These are phyloP conservation scores for Kurtzmaniella natalensis DNA, from an alignment of 1,139 yeast genomes.

Conservation along the genomic window DNA sequence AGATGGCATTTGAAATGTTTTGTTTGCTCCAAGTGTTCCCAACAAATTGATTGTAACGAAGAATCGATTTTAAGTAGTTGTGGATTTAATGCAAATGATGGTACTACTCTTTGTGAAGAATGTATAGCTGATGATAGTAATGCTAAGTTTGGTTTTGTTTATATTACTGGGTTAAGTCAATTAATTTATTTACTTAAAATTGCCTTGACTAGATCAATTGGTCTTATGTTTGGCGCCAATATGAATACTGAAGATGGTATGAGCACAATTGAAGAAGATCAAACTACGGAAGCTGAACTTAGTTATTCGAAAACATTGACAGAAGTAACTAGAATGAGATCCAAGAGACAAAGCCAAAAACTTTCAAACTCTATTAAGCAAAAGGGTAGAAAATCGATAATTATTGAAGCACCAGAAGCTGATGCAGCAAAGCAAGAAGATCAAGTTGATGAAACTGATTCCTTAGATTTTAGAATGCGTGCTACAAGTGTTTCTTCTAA, in stretches of 20 bases:
- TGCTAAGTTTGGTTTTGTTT: constrained; percentile 52
- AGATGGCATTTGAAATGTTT: constrained; percentile 86
- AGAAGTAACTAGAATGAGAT: constrained; percentile 74
- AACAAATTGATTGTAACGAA: not conserved
- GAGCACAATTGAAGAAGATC: constrained; percentile 16
- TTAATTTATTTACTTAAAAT: constrained; percentile 73
- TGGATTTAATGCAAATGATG: constrained; percentile 20
- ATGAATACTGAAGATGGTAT: constrained; percentile 9
- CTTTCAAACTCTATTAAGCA: constrained; percentile 53
- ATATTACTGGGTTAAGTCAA: constrained; percentile 69
- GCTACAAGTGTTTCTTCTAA: constrained; percentile 13
- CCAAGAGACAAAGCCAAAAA: constrained; percentile 67
- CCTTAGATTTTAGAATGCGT: constrained; percentile 8
- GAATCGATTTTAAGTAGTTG: constrained; percentile 35
- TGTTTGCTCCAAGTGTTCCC: constrained; percentile 51
- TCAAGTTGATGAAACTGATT: constrained; percentile 10
- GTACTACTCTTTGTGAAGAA: constrained; percentile 47
- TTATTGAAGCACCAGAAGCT: constrained; percentile 52
- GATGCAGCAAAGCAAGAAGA: constrained; percentile 29
- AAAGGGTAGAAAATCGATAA: constrained; percentile 41
- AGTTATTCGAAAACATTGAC: constrained; percentile 66
- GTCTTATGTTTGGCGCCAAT: constrained; percentile 49
- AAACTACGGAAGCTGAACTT: constrained; percentile 21
- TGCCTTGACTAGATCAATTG: constrained; percentile 74
- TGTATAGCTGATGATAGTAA: constrained; percentile 51